phyloP scores from a whole-genome alignment of 2,329 filamentous ascomycete species.

The Penicillium freii region DNA sequence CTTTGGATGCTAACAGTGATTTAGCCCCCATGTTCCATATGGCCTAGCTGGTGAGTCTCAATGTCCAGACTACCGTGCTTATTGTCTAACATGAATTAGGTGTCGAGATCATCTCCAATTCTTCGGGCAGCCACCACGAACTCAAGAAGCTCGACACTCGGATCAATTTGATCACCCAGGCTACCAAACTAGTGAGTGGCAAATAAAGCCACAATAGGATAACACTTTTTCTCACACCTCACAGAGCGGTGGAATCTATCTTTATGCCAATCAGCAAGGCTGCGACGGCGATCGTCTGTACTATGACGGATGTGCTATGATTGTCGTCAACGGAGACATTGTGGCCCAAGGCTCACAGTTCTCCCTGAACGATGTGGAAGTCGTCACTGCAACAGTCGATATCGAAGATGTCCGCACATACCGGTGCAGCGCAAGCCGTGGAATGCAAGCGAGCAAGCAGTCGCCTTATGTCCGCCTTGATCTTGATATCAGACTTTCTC shows the following conservation, averaged over 20 bases:
- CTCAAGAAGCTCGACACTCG: slow-evolving; percentile 65
- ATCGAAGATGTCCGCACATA: slow-evolving; percentile 59
- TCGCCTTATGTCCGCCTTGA: slow-evolving; percentile 39
- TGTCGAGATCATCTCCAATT: slow-evolving; percentile 70
- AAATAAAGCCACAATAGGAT: no score
- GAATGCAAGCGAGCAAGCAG: slow-evolving; percentile 36
- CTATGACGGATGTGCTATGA: slow-evolving; percentile 63
- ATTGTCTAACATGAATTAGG: slow-evolving; percentile 31
- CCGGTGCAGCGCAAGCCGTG: slow-evolving; percentile 29
- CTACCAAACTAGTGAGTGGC: slow-evolving; percentile 47
- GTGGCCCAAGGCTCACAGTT: slow-evolving; percentile 68
- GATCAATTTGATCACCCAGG: slow-evolving; percentile 64
- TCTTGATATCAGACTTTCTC: slow-evolving; percentile 36
- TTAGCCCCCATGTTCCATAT: slow-evolving; percentile 41
- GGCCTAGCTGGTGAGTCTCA: slow-evolving; percentile 48
- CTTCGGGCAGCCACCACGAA: slow-evolving; percentile 65
- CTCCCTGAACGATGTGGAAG: slow-evolving; percentile 63
- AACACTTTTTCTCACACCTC: neutral
- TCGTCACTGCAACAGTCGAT: slow-evolving; percentile 64
- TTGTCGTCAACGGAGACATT: slow-evolving; percentile 61
- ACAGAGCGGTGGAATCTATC: slow-evolving; percentile 45
- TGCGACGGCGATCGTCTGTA: slow-evolving; percentile 62
- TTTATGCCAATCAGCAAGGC: slow-evolving; percentile 63
- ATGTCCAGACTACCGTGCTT: slow-evolving; percentile 24
- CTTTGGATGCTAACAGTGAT: neutral